Evolutionary conservation across 2,329 filamentous ascomycete species (phyloP), one percentile per base, ranked within the genome.

Genomic region (Diaporthe sp.): DNA sequence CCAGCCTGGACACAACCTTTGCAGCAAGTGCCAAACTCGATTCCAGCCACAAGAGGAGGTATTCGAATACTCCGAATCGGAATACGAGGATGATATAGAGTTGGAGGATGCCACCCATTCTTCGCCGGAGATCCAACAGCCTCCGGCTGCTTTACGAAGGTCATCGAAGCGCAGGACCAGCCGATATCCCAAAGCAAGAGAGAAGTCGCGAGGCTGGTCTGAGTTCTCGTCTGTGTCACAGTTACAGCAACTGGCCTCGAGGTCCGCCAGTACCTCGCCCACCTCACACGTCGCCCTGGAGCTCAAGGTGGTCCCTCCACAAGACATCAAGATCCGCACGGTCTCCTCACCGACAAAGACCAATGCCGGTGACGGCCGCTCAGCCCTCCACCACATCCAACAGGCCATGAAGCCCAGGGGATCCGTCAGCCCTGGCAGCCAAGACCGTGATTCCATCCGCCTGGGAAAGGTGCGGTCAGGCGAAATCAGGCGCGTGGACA

Each of bases 331-430:
- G 39, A 42, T 65, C 31, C 25, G 47, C 37, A 49, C 68, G 20
- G 53, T 71, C n/a, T 8, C 37, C 20, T 75, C 73, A 9, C 67
- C 73, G 34, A 44, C 25, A 51, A 61, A 25, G 37, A 2, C 51
- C 44, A 71, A n/a, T 44, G 8, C 61, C 34, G 63, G 28, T 7
- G 61, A 76, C 61, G 25, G 63, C 25, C 39, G 47, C n/a, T 70
- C 74, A 4, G 75, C 73, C 37, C 42, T 75, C 20, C 72, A 53
- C 10, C 76, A 67, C 28, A 55, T 77, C n/a, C 63, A 71, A 71
- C 73, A 75, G 42, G 58, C 28, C 13, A 44, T 73, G 70, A 55
- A 47, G 25, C 34, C 28, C 20, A 58, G 74, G 44, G 34, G 34
- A 9, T 44, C 73, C 22, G 9, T 67, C 28, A 53, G 47, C 17